Percentiles rank a stretch among this genome's conserved stretches.
Conservation (phyloP, 305 asterid genomes). For the Andrographis paniculata region DNA sequence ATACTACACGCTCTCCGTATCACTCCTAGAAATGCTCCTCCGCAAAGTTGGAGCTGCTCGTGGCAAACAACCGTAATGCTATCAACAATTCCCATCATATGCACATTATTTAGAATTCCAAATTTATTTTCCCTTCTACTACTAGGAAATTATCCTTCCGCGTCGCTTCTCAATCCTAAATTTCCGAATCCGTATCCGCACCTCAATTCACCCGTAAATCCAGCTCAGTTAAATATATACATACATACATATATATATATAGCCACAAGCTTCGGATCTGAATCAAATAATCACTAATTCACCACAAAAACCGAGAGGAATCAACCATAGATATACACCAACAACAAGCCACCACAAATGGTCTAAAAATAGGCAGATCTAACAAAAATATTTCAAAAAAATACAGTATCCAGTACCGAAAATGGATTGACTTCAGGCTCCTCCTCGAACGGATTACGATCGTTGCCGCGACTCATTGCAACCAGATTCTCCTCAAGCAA, state of each 20-base stretch:
- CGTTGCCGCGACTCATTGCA: constrained; percentile 66
- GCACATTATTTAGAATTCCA: background rate
- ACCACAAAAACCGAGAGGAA: constrained; percentile 8
- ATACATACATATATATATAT: no score
- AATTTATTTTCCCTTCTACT: background rate
- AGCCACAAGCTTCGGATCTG: constrained; percentile 33
- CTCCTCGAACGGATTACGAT: constrained; percentile 90
- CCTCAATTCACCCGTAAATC: constrained; percentile 7
- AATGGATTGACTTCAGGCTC: constrained; percentile 97
- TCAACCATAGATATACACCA: no score
- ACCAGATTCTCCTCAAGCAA: constrained; percentile 10
- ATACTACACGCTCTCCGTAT: background rate
- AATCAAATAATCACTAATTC: constrained; percentile 15
- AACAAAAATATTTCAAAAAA: no score
- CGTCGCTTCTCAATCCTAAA: background rate
- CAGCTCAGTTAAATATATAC: no score
- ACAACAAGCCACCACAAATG: constrained; percentile 2
- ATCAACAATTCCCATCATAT: background rate
- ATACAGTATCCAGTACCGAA: constrained; percentile 34
- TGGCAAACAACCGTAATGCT: background rate
- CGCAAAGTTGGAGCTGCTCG: background rate
- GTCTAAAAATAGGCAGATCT: constrained; percentile 43
- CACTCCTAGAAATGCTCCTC: background rate
- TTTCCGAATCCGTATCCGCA: background rate
- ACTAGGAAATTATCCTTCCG: background rate